Conservation (phyloP, 2,329 filamentous ascomycete species). For the Xylaria sp. region DNA sequence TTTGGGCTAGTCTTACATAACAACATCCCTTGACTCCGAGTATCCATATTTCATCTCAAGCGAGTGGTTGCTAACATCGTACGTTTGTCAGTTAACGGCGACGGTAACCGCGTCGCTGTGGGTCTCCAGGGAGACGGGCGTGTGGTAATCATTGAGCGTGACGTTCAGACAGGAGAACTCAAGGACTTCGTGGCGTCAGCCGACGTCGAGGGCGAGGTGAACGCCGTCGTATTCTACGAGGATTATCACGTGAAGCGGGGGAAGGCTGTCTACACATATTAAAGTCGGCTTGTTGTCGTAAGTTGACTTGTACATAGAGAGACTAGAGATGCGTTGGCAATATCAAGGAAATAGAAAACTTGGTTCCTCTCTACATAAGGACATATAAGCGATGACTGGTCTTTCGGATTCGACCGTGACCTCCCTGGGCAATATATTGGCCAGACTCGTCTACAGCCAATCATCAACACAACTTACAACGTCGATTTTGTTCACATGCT, state of each 20-base stretch:
- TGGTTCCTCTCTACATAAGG: slow-evolving; percentile 19
- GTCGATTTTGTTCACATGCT: slow-evolving; percentile 29
- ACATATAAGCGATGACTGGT: slow-evolving; percentile 25
- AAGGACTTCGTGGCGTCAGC: slow-evolving; percentile 56
- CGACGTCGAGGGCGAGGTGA: slow-evolving; percentile 57
- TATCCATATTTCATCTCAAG: slow-evolving; percentile 1
- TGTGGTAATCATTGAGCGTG: slow-evolving; percentile 69
- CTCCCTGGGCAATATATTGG: slow-evolving; percentile 18
- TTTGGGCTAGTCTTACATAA: slow-evolving; percentile 6
- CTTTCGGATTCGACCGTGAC: slow-evolving; percentile 8
- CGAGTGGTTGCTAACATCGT: slow-evolving; percentile 14
- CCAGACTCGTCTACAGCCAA: slow-evolving; percentile 16
- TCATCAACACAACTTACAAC: background rate
- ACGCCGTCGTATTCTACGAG: slow-evolving; percentile 60
- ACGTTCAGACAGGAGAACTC: slow-evolving; percentile 68
- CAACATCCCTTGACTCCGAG: background rate
- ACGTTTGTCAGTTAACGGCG: slow-evolving; percentile 65
- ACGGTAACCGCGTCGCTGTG: slow-evolving; percentile 71
- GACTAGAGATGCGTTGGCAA: slow-evolving; percentile 25
- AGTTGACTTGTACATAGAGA: slow-evolving; percentile 23
- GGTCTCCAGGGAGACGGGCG: slow-evolving; percentile 69
- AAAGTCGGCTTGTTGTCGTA: slow-evolving; percentile 15
- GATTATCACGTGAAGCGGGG: slow-evolving; percentile 38
- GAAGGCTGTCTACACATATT: slow-evolving; percentile 2
- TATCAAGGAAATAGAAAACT: slow-evolving; percentile 16